phyloP scores from a whole-genome alignment of 352 stramenopile species.

The Blastocystis sp. region DNA sequence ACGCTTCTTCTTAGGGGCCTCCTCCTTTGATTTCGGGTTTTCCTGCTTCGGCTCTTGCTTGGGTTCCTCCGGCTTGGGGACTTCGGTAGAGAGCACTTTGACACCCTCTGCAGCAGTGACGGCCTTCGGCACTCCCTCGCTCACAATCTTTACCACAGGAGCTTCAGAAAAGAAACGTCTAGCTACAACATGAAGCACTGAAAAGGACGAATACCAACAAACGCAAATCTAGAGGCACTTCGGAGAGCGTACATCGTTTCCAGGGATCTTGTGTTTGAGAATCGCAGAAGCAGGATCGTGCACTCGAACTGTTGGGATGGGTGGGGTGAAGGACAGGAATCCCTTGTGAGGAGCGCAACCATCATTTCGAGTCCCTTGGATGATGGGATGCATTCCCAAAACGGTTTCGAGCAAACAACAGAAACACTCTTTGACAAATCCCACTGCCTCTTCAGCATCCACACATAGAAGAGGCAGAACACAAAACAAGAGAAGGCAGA shows the following conservation, averaged over 20 bases:
- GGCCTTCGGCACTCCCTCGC: neutral
- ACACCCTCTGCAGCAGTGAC: neutral
- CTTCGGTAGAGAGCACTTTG: neutral
- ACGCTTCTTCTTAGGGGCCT: conserved; percentile 40
- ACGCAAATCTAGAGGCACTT: conserved; percentile 11
- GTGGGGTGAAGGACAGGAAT: neutral
- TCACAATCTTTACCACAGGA: conserved; percentile 56
- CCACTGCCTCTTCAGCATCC: neutral
- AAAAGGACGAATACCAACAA: neutral
- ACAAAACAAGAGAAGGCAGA: conserved; percentile 34
- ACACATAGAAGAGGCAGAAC: conserved; percentile 28
- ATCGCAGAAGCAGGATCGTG: neutral
- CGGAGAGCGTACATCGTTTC: conserved; percentile 26
- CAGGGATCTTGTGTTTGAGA: neutral
- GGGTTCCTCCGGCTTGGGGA: conserved; percentile 8
- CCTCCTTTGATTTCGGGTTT: conserved; percentile 20
- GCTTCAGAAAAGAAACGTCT: conserved; percentile 46
- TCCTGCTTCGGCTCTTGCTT: neutral
- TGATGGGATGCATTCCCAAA: neutral
- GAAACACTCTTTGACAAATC: neutral
- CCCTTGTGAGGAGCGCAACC: neutral
- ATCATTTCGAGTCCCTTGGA: neutral
- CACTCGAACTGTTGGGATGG: neutral
- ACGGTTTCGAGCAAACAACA: neutral
- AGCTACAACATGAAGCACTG: conserved; percentile 6